Conservation (phyloP, 495 filamentous ascomycete species). For the Aspergillus carlsbadensis region DNA sequence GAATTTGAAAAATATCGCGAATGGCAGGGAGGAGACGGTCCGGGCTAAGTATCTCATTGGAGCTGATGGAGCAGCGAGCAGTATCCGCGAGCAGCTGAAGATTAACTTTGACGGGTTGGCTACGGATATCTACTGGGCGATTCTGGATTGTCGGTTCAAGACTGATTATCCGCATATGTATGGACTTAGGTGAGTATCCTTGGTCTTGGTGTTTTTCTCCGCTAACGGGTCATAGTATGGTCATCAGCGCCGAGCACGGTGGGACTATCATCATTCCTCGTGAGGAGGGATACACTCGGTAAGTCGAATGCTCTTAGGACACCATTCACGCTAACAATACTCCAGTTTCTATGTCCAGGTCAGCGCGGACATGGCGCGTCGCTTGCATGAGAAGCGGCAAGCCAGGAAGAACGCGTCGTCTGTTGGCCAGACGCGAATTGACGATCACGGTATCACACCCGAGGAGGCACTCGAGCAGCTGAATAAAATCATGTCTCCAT, state of each 20-base stretch:
- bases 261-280: background rate
- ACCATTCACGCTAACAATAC: too few species aligned
- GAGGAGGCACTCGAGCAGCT: background rate
- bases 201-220: background rate
- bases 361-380: background rate
- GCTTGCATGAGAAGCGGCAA: background rate
- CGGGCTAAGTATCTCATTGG: conserved; percentile 2
- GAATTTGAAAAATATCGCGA: background rate
- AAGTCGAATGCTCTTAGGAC: background rate
- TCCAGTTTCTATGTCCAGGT: conserved; percentile 7
- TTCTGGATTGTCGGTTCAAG: conserved; percentile 3
- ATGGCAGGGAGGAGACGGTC: background rate
- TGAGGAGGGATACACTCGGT: background rate
- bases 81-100: conserved; percentile 5
- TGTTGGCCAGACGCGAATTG: background rate
- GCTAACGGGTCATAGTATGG: background rate
- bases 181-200: background rate
- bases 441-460: background rate
- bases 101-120: background rate
- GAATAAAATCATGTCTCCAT: conserved; percentile 1
- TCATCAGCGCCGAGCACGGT: conserved; percentile 1
- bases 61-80: background rate
- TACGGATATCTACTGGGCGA: conserved; percentile 4
- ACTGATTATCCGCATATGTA: conserved; percentile 5
- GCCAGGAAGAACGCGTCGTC: background rate